Evolutionary conservation across 257 asterid genomes (phyloP).

Genomic region (Forsythia viridissima): DNA sequence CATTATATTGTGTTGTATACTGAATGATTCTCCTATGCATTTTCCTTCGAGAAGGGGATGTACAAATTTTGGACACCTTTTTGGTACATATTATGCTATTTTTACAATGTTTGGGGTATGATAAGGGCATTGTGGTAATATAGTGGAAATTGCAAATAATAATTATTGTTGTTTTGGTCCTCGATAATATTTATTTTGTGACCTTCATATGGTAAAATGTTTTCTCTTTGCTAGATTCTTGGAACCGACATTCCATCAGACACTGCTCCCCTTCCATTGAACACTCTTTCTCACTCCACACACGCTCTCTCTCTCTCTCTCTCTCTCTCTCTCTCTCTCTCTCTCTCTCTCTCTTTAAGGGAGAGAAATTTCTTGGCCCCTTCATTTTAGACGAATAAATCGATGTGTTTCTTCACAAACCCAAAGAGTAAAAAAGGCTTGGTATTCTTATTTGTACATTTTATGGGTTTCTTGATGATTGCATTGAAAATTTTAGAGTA

Average conservation of each 20-base stretch:
- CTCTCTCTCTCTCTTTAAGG: too few relatives aligned
- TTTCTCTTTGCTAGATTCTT: constrained; percentile 57
- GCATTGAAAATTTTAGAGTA: too few relatives aligned
- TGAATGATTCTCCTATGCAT: background rate
- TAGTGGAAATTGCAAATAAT: background rate
- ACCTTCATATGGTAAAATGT: constrained; percentile 3
- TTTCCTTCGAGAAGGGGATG: too few relatives aligned
- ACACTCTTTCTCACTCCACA: background rate
- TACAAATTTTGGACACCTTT: too few relatives aligned
- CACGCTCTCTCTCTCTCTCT: too few relatives aligned
- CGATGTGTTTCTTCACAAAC: too few relatives aligned
- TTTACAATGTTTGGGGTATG: background rate
- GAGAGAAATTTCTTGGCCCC: background rate
- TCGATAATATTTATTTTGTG: background rate
- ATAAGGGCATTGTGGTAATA: background rate
- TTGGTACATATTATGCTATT: too few relatives aligned
- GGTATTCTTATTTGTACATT: too few relatives aligned
- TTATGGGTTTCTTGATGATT: too few relatives aligned
- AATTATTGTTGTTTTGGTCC: background rate
- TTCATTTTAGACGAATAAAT: too few relatives aligned
- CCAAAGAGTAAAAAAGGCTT: too few relatives aligned
- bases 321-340: too few relatives aligned
- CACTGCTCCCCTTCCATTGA: constrained; percentile 39
- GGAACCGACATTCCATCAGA: constrained; percentile 44
- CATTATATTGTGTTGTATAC: background rate